Evolutionary conservation across 1,139 yeast genomes (phyloP), one percentile per base, ranked within the genome.

Genomic region (Hansenula lynferdii): DNA sequence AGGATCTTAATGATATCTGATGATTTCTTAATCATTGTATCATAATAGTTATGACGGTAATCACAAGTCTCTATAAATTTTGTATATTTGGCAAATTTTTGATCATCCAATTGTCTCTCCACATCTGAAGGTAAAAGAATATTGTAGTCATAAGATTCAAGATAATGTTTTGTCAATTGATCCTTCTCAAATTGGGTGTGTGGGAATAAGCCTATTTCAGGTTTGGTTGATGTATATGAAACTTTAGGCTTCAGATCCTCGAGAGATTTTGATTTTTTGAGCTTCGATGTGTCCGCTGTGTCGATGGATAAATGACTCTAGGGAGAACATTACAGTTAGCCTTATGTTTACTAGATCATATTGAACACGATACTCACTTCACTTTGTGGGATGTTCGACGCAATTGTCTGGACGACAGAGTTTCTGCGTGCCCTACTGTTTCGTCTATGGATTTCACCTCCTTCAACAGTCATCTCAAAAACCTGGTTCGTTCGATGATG

Each of bases 361-460:
- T n/a, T n/a, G n/a, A n/a, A 16, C 37, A 24, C 23, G 19, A 22
- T 26, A 42, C 49, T 23, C 22, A 51, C 47, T 27, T 43, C 48
- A 31, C 46, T 37, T 8, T 41, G 47, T 1, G 68, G 65, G 6
- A 60, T 54, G 26, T 54, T 57, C 35, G 50, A 42, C 0, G 68
- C 68, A 34, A 62, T 61, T 5, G 53, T 42, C 25, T 61, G 60
- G 3, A 77, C 81, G 42, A 75, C 69, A 5, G 84, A 76, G 42
- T 70, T 68, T 38, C 78, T 68, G 54, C 83, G 45, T 4, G 49
- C 46, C 17, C 57, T 41, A 19, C 48, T 48, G 22, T 58, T 18
- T 51, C 47, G 25, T 19, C 46, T 42, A 7, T 18, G 39, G 3
- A 24, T 18, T 5, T 21, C 38, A 6, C 23, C 31, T 7, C 30